Evolutionary conservation across 2,329 filamentous ascomycete species (phyloP).

Genomic region (Pseudogymnoascus destructans): DNA sequence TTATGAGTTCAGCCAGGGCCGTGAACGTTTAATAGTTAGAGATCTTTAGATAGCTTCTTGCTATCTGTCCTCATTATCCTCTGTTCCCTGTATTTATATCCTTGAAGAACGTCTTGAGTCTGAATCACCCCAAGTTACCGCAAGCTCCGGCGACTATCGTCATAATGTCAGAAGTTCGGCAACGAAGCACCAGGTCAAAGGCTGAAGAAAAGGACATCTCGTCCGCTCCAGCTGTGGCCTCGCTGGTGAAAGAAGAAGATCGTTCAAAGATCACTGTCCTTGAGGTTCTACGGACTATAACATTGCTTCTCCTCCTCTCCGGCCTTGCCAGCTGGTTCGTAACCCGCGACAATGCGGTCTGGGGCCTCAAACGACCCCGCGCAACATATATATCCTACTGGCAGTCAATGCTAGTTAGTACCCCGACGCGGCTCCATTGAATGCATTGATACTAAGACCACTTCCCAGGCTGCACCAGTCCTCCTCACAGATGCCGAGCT

Average conservation of each 20-base stretch:
- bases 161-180: constrained; percentile 16
- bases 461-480: constrained; percentile 41
- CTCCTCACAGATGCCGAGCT: constrained; percentile 66
- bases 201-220: constrained; percentile 6
- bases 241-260: constrained; percentile 21
- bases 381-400: constrained; percentile 18
- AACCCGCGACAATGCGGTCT: constrained; percentile 22
- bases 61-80: constrained; percentile 2
- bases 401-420: constrained; percentile 20
- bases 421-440: background rate
- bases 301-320: constrained; percentile 19
- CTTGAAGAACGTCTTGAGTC: background rate
- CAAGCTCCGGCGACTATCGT: background rate
- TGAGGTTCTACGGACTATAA: constrained; percentile 21
- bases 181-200: constrained; percentile 11
- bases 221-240: constrained; percentile 1
- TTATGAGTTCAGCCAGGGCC: background rate
- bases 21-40: background rate
- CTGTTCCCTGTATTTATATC: background rate
- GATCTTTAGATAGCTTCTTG: background rate
- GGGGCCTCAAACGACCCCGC: constrained; percentile 20
- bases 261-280: constrained; percentile 17
- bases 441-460: background rate
- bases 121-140: background rate
- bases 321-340: constrained; percentile 23